A percentile compares a stretch with the other conserved stretches of the same genome.
Conservation (phyloP, 2,329 filamentous ascomycete species). For the Aspergillus flavus region DNA sequence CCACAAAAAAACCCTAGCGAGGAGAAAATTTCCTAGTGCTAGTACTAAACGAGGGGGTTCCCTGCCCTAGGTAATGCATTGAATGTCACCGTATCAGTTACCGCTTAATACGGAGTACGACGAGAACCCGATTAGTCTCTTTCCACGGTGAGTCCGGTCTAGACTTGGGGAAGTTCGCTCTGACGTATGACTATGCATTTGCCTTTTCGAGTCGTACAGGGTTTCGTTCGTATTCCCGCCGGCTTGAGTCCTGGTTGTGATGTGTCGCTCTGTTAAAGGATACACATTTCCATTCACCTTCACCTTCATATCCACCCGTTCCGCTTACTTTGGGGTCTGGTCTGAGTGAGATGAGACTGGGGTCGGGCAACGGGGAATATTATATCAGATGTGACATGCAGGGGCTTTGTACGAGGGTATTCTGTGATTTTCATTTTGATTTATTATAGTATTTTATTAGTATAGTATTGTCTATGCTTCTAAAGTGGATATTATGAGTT, state of each 20-base stretch:
- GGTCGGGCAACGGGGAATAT: not conserved
- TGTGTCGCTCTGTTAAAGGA: not conserved
- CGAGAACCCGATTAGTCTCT: not conserved
- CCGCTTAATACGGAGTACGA: too few species aligned
- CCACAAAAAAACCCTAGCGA: not conserved
- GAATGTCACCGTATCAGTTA: too few species aligned
- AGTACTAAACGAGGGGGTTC: not conserved
- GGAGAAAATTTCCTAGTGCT: not conserved
- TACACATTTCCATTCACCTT: not conserved
- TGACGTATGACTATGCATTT: not conserved
- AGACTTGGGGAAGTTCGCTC: not conserved
- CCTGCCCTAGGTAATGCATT: too few species aligned
- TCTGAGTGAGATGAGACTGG: not conserved
- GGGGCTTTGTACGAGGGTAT: not conserved
- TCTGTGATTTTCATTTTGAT: not conserved
- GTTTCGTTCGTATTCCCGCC: not conserved
- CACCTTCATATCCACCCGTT: not conserved
- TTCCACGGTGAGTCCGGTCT: not conserved
- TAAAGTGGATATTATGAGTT: not conserved
- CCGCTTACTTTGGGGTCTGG: not conserved
- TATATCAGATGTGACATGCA: not conserved
- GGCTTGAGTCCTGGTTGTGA: not conserved
- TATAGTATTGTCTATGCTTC: not conserved
- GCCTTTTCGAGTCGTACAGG: not conserved
- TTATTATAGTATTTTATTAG: not conserved